A percentile compares a stretch with the other conserved stretches of the same genome.
Conservation (phyloP, 345 rosid species). For the Punica granatum region DNA sequence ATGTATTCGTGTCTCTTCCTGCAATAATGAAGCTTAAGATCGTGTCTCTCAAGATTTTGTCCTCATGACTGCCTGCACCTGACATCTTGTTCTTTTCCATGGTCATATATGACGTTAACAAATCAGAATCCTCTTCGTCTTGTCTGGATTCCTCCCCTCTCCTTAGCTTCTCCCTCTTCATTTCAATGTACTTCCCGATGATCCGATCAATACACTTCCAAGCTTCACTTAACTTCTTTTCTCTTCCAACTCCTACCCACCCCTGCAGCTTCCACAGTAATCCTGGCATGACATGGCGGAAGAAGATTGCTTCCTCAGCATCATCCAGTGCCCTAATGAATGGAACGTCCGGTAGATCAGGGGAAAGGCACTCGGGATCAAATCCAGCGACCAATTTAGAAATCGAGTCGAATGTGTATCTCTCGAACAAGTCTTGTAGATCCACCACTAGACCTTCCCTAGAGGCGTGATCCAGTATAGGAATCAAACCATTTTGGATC, state of each 20-base stretch:
- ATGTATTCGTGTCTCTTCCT: slow-evolving; percentile 38
- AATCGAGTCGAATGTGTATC: slow-evolving; percentile 37
- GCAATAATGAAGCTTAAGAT: slow-evolving; percentile 41
- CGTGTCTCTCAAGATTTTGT: slow-evolving; percentile 39
- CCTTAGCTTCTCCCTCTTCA: slow-evolving; percentile 20
- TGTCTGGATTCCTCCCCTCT: background rate
- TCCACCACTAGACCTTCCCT: slow-evolving; percentile 22
- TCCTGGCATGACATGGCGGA: slow-evolving; percentile 30
- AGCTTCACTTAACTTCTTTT: slow-evolving; percentile 27
- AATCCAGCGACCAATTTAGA: slow-evolving; percentile 29
- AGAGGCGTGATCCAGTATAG: slow-evolving; percentile 34
- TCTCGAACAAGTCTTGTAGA: slow-evolving; percentile 36
- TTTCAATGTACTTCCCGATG: slow-evolving; percentile 15
- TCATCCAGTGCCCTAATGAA: slow-evolving; percentile 27
- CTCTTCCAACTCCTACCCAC: slow-evolving; percentile 29
- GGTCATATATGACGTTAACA: slow-evolving; percentile 29
- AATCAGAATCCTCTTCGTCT: slow-evolving; percentile 15
- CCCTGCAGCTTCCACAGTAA: slow-evolving; percentile 37
- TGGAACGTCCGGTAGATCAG: slow-evolving; percentile 20
- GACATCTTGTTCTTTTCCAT: background rate
- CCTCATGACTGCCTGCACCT: slow-evolving; percentile 15
- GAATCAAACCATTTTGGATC: slow-evolving; percentile 34
- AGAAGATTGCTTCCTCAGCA: slow-evolving; percentile 33
- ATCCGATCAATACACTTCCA: slow-evolving; percentile 13
- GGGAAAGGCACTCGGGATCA: slow-evolving; percentile 29